Evolutionary conservation across 768 basidiomycete species (phyloP), one percentile per base, ranked within the genome.

Genomic region (Phylloporus scabripes): DNA sequence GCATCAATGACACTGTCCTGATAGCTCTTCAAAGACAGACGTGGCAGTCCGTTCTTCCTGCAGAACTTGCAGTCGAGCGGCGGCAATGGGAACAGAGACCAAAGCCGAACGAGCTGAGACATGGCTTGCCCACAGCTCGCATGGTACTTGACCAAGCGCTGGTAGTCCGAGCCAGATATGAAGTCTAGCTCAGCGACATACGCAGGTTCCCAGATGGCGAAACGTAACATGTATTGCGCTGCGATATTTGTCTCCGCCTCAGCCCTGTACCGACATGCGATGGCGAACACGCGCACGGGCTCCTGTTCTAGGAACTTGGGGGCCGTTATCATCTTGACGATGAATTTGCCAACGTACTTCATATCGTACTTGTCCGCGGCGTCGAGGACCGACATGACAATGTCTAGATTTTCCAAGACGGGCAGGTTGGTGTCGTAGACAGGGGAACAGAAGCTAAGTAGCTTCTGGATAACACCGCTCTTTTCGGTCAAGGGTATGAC

Each of bases 281-380:
- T 65, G 33, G 65, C 68, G 32, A 70, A 70, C 23, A 70, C 68
- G 24, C 66, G 63, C 57, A 72, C 57, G 29, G 70, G 59, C 23
- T 72, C 71, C 42, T 55, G 58, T 44, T 69, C 61, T 11, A 70
- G 51, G 55, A 71, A 62, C 28, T 63, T 46, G 38, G 68, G 62
- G 44, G 60, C 56, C 8, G 58, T 58, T 45, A 67, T 68, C 58
- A 61, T 59, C 50, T 57, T 63, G 54, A 67, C 60, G 51, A 71
- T 33, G 45, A 61, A 61, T 38, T 63, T 65, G 49, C 72, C 64
- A 5, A 78, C 62, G 15, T 68, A 70, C 48, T 72, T 70, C 73
- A 79, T 76, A 42, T 77, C 74, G 59, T 74, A 78, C 60, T 77
- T 80, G 55, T 69, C 65, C 3, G 73, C 78, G 3, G 77, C 72